Evolutionary conservation across 179 eudicot genomes (phyloP), one percentile per base, ranked within the genome.

Genomic region (Silene coronaria): DNA sequence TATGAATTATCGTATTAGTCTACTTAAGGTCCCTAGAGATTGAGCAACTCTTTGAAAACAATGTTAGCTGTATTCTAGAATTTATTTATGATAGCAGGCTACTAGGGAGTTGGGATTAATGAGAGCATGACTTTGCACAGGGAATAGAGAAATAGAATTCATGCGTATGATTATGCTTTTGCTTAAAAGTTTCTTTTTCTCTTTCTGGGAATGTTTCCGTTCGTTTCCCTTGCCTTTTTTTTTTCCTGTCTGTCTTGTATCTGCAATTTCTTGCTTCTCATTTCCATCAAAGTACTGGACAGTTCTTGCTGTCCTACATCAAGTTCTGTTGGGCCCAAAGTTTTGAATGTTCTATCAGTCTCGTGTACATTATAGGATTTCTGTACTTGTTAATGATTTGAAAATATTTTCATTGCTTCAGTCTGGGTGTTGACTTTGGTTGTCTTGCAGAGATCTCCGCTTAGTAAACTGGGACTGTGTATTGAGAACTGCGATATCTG

Each of bases 381-480:
- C 70, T 46, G 13, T 32, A 10, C 21, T 45, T 21, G 48, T 30
- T 57, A 30, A 34, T 62, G 38, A 17, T 42, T 28, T 59, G 34
- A 46, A 34, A 7, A 63, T 45, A 55, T 38, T 67, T 53, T 12
- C 11, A 7, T 30, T 67, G 64, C 8, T 34, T 51, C 53, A 26
- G 68, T 7, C n/a, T 19, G 2, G 38, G 8, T 42, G 13, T 14
- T 30, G 69, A 13, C 22, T 28, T 7, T 61, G 19, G 51, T 23
- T 74, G 72, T 60, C 34, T 38, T 81, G 65, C 75, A 94, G 98
- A 86, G 96, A 86, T 82, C 74, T 86, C 30, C 89, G 97, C 36
- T 79, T 94, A 63, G 98, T 94, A 80, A 92, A 90, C 80, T 94
- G 96, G 98, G 98, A 90, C 75, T 94, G 98, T 82, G 86, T 87